A percentile compares a stretch with the other conserved stretches of the same genome.
Evolutionary conservation across 257 asterid species (phyloP).

Genomic region (Solanum arcanum): DNA sequence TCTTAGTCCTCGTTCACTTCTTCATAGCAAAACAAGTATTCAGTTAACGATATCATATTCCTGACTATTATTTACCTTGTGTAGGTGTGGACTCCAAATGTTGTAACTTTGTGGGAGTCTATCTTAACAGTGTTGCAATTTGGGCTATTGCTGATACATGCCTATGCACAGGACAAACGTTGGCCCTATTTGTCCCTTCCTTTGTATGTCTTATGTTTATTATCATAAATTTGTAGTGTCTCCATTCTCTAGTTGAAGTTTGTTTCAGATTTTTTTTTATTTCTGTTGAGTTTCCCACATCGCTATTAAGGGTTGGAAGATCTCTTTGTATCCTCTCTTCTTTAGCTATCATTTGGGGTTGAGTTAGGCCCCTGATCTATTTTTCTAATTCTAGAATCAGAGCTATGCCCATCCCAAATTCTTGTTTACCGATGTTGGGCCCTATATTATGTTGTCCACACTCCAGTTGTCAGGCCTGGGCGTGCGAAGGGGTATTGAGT

Average conservation of each 20-base stretch:
- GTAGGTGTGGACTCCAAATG: conserved; percentile 84
- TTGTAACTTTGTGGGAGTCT: conserved; percentile 84
- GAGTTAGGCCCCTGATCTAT: neutral
- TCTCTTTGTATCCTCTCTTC: neutral
- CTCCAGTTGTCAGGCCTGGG: neutral
- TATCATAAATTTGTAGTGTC: neutral
- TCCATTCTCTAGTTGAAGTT: neutral
- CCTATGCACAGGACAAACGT: conserved; percentile 90
- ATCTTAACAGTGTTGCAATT: conserved; percentile 75
- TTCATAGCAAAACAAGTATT: neutral
- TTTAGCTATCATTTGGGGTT: neutral
- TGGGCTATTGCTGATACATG: conserved; percentile 76
- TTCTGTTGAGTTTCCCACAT: neutral
- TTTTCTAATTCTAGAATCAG: neutral
- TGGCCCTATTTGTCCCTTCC: conserved; percentile 94
- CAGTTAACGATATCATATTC: neutral
- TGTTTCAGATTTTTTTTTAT: neutral
- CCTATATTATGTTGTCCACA: neutral
- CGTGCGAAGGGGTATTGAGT: neutral
- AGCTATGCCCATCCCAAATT: neutral
- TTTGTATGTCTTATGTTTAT: conserved; percentile 43
- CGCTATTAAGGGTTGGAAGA: neutral
- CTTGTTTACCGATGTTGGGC: neutral
- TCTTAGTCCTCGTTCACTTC: neutral
- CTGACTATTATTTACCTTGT: conserved; percentile 8